These are phyloP conservation scores for Trichoderma sp. DNA, from an alignment of 2,329 filamentous ascomycete species.

Conservation along the genomic window DNA sequence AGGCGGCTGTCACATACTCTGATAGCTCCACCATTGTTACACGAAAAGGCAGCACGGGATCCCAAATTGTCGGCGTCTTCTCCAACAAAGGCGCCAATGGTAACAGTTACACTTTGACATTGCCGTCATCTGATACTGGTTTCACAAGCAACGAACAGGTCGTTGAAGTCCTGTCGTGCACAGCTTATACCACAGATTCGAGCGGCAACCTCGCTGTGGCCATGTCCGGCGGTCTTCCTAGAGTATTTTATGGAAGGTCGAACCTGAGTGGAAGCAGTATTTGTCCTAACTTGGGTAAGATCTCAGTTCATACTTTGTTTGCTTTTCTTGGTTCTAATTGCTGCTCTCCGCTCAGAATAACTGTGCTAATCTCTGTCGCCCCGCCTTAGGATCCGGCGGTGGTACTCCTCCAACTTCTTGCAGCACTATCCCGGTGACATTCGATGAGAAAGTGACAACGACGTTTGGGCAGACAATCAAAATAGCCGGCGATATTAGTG, in stretches of 20 bases:
- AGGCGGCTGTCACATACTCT: slow-evolving; percentile 3
- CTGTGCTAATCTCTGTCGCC: background rate
- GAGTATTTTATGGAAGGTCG: background rate
- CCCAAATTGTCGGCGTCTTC: background rate
- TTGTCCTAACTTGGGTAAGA: background rate
- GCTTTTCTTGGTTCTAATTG: background rate
- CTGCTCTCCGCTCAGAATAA: background rate
- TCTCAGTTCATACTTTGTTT: background rate
- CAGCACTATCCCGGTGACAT: background rate
- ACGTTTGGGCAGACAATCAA: background rate
- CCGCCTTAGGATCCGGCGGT: background rate
- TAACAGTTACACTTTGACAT: background rate
- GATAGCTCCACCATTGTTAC: background rate
- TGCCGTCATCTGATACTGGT: background rate
- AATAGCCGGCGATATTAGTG: background rate
- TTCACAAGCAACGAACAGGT: background rate
- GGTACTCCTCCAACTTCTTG: background rate
- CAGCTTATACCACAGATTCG: background rate
- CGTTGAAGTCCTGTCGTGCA: background rate
- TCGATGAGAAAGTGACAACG: background rate
- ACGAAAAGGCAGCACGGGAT: background rate
- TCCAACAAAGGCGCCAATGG: background rate
- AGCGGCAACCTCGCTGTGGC: background rate
- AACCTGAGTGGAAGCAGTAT: background rate
- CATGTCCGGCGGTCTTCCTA: background rate